phyloP scores from a whole-genome alignment of 1,139 yeast genomes.

The Candida glucosophila region DNA sequence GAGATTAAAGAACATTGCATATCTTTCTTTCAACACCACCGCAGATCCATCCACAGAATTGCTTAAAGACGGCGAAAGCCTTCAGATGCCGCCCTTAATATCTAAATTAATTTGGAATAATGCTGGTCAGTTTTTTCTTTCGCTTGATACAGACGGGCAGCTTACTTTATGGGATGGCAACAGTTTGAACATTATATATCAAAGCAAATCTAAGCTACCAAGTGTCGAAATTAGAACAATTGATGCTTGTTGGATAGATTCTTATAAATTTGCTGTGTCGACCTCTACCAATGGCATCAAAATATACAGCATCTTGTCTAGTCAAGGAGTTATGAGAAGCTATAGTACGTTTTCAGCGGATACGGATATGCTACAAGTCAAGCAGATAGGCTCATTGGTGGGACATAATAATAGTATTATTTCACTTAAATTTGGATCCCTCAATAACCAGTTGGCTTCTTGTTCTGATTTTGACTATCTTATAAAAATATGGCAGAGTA shows the following conservation, averaged over 20 bases:
- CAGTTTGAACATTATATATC: conserved; percentile 23
- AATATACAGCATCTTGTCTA: conserved; percentile 39
- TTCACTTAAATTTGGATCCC: conserved; percentile 43
- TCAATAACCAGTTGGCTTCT: conserved; percentile 51
- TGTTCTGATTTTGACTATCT: conserved; percentile 65
- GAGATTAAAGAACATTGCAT: conserved; percentile 47
- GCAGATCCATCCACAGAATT: conserved; percentile 4
- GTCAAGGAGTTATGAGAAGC: conserved; percentile 1
- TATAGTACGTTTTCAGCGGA: neutral
- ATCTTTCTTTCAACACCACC: conserved; percentile 7
- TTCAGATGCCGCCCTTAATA: conserved; percentile 8
- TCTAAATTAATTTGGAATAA: conserved; percentile 26
- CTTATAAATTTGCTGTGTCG: conserved; percentile 61
- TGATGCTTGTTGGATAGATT: conserved; percentile 66
- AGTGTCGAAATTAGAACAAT: conserved; percentile 9
- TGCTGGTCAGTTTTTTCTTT: conserved; percentile 26
- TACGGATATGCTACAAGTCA: conserved; percentile 22
- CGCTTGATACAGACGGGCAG: conserved; percentile 23
- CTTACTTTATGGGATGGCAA: conserved; percentile 33
- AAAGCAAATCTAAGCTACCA: conserved; percentile 11
- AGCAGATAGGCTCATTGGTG: conserved; percentile 50
- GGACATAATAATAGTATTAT: conserved; percentile 66
- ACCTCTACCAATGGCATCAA: conserved; percentile 49
- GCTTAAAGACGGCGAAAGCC: conserved; percentile 4
- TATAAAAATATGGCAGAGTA: conserved; percentile 67